phyloP scores from a whole-genome alignment of 768 basidiomycete species.

The Rhizopogon rudus region DNA sequence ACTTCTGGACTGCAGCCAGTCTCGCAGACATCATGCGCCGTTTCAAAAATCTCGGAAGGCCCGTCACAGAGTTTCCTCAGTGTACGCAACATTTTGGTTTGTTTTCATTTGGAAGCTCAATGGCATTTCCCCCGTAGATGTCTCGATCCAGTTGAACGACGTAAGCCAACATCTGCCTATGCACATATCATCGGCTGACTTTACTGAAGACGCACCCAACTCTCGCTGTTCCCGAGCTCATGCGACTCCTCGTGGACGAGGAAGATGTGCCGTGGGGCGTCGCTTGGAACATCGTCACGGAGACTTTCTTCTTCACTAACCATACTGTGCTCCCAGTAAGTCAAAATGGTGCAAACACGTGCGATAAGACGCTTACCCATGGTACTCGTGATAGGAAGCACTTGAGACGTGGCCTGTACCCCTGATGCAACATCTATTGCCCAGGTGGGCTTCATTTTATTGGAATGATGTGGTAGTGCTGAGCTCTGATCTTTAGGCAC shows the following conservation, averaged over 20 bases:
- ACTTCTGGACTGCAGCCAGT: conserved; percentile 91
- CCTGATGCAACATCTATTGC: conserved; percentile 79
- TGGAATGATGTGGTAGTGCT: background rate
- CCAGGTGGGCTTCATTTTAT: conserved; percentile 42
- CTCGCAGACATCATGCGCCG: conserved; percentile 87
- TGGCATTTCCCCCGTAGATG: conserved; percentile 38
- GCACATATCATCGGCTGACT: background rate
- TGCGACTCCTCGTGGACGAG: conserved; percentile 89
- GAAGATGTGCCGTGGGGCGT: conserved; percentile 79
- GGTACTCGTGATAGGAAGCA: conserved; percentile 49
- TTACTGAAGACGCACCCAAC: conserved; percentile 84
- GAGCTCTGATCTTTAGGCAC: conserved; percentile 40
- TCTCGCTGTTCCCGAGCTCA: conserved; percentile 90
- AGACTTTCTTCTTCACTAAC: conserved; percentile 95
- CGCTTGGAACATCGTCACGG: conserved; percentile 87
- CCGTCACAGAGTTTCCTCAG: conserved; percentile 77
- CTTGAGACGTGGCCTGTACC: conserved; percentile 92
- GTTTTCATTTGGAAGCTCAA: conserved; percentile 4
- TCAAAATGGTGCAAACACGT: conserved; percentile 9
- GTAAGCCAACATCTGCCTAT: conserved; percentile 34
- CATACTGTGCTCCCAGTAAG: conserved; percentile 86
- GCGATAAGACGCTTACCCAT: background rate
- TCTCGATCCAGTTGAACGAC: conserved; percentile 94
- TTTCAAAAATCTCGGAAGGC: conserved; percentile 86
- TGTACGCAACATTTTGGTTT: conserved; percentile 38